Evolutionary conservation across 2,329 filamentous ascomycete species (phyloP), one percentile per base, ranked within the genome.

Genomic region (Keithomyces neogunnii): DNA sequence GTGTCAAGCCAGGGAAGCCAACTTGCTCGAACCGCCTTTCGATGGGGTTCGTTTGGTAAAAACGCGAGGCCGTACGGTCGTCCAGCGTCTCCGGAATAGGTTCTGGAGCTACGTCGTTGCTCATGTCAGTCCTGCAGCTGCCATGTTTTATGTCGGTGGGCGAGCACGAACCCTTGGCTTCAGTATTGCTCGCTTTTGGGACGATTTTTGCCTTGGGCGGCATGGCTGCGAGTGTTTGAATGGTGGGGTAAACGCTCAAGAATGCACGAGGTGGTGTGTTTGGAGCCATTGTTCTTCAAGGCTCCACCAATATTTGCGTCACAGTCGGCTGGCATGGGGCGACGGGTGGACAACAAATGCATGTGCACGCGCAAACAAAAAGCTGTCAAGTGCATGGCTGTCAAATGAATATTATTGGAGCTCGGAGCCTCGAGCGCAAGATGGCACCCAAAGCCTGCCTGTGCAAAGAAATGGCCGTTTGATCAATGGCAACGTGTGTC

Each of bases 1-100:
- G 65, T 8, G 70, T 72, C 38, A 80, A 69, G 45, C 66, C 69
- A 38, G 70, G 61, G 55, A 76, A 63, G 45, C 74, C 75, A 51
- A 66, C 66, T 55, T 74, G 63, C 54, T 74, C 70, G 56, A 72
- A 65, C 33, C 68, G 64, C 52, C 70, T 65, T 52, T 74, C 69
- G 67, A 73, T 62, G 7, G 77, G 77, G 56, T 77, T 77, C 49
- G 74, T 75, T 52, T 70, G 66, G 66, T 73, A 71, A 68, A 73
- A 76, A 52, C 70, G 72, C 53, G 74, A 67, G 52, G 67, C 64
- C 56, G 72, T 72, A 48, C 71, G 73, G 54, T 79, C 73, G 64
- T 68, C 66, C 58, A 80, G 61, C 13, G 78, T 81, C 55, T 68
- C 65, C 8, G 71, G 68, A 4, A 65, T 54, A 33, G 65, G 60